Base-by-base conservation (phyloP, 192 early-diverging fungal species). In the Entomortierella chlamydospora region DNA sequence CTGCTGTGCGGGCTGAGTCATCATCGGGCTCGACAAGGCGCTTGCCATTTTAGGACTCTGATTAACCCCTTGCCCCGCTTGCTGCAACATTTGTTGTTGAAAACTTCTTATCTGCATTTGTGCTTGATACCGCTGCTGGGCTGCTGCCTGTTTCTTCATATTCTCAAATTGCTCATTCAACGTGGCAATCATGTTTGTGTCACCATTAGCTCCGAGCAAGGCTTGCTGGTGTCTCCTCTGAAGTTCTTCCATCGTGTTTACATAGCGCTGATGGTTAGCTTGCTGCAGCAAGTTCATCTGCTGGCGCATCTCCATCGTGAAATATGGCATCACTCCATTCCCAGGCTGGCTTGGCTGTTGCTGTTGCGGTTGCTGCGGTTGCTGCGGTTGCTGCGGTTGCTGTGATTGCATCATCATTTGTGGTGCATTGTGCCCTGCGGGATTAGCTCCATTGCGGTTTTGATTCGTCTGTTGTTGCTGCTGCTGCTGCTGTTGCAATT, bases 151-250 rank as follows among this genome's bases (percentile, higher is more conserved):
- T 26, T 70, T 64, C 57, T 70, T 70, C 68, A 79, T 79, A 37
- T 66, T 70, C 42, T 79, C 76, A 47, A 79, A 79, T 34, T 79
- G 67, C 20, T 64, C 68, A 13, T 79, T 79, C 29, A 79, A 23
- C 18, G 22, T 63, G 8, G 76, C 68, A 43, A 70, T 79, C 57
- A 61, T 25, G 23, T 33, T 55, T 3, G 65, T 42, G 33, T 79
- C 76, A 15, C 76, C 76, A 25, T 70, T 70, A 15, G 63, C 76
- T 29, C 68, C 76, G 0, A 43, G 41, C 10, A 79, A n/a, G 1
- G 76, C 76, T 2, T 79, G 76, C 23, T 70, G 76, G 22, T 70
- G 76, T 42, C 76, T 45, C 61, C 68, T 37, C 41, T 60, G 67
- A 18, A 79, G 62, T 31, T 79, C 76, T 50, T 79, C 76, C 30